Percentiles rank a stretch among this genome's conserved stretches.
phyloP scores from a whole-genome alignment of 129 eudicot genomes.

The Chrysanthemum makinoi region DNA sequence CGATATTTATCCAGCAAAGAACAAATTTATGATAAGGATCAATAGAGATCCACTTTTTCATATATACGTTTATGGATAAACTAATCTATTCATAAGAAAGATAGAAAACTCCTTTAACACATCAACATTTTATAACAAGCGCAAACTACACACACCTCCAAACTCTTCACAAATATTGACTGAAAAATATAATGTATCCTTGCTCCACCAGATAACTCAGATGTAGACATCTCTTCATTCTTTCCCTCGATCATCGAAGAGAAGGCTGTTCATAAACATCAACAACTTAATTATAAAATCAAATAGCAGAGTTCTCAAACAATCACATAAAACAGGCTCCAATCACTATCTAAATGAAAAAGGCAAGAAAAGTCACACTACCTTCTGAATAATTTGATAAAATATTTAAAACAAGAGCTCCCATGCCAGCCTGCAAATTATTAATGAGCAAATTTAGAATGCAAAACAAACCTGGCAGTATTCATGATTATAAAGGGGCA shows the following conservation, averaged over 20 bases:
- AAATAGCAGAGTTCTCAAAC: not conserved
- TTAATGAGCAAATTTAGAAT: not conserved
- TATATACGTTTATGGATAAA: too few relatives aligned
- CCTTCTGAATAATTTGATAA: constrained; percentile 92
- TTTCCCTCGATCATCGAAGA: constrained; percentile 96
- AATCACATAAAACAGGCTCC: not conserved
- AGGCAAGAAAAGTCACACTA: constrained; percentile 16
- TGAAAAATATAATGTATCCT: constrained; percentile 92
- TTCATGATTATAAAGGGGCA: not conserved
- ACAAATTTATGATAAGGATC: not conserved
- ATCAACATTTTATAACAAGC: not conserved
- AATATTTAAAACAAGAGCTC: constrained; percentile 86
- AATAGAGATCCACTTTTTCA: not conserved
- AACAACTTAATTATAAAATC: not conserved
- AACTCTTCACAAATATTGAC: constrained; percentile 85
- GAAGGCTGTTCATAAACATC: constrained; percentile 55
- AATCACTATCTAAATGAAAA: constrained; percentile 9
- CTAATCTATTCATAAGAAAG: constrained; percentile 1
- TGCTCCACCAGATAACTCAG: constrained; percentile 98
- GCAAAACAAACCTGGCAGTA: not conserved
- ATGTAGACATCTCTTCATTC: constrained; percentile 91
- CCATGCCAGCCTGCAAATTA: constrained; percentile 74
- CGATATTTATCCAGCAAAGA: not conserved
- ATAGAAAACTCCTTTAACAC: not conserved
- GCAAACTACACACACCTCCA: constrained; percentile 62